phyloP scores from a whole-genome alignment of 2,329 filamentous ascomycete genomes.

The Pseudogymnoascus sp. region DNA sequence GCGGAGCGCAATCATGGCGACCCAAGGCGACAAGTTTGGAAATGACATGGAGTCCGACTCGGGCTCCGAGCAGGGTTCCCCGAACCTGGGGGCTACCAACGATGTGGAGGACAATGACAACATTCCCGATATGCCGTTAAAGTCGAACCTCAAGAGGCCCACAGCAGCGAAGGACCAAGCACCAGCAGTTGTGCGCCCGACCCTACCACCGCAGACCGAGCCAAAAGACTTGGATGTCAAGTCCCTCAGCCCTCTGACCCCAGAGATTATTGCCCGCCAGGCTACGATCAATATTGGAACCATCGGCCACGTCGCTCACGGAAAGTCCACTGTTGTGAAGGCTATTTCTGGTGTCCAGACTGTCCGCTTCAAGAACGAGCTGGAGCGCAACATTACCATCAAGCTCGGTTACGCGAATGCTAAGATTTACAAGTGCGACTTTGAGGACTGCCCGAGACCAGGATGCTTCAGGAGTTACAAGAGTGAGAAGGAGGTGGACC shows the following conservation, averaged over 20 bases:
- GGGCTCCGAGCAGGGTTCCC: conserved; percentile 55
- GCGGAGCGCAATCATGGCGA: conserved; percentile 26
- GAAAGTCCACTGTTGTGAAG: conserved; percentile 98
- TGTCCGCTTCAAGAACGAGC: conserved; percentile 98
- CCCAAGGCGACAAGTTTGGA: conserved; percentile 53
- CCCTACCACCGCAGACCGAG: conserved; percentile 83
- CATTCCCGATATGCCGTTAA: conserved; percentile 55
- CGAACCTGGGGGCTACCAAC: conserved; percentile 36
- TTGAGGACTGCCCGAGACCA: conserved; percentile 78
- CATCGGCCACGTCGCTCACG: conserved; percentile 97
- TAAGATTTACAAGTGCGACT: conserved; percentile 99
- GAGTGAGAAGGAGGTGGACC: conserved; percentile 98
- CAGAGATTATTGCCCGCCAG: conserved; percentile 95
- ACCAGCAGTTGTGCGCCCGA: conserved; percentile 51
- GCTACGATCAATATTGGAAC: conserved; percentile 99
- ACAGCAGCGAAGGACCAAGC: conserved; percentile 46
- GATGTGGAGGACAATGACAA: conserved; percentile 48
- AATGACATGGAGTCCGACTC: conserved; percentile 69
- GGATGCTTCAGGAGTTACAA: conserved; percentile 96
- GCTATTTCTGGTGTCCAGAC: conserved; percentile 98
- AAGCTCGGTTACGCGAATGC: conserved; percentile 99
- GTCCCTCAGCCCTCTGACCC: conserved; percentile 73
- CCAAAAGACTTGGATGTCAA: conserved; percentile 80
- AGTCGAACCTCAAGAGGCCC: conserved; percentile 80
- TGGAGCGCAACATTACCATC: conserved; percentile 99